Percentiles rank a stretch among this genome's conserved stretches.
Evolutionary conservation across 441 rosid species (phyloP).

Genomic region (Erodium trifolium): DNA sequence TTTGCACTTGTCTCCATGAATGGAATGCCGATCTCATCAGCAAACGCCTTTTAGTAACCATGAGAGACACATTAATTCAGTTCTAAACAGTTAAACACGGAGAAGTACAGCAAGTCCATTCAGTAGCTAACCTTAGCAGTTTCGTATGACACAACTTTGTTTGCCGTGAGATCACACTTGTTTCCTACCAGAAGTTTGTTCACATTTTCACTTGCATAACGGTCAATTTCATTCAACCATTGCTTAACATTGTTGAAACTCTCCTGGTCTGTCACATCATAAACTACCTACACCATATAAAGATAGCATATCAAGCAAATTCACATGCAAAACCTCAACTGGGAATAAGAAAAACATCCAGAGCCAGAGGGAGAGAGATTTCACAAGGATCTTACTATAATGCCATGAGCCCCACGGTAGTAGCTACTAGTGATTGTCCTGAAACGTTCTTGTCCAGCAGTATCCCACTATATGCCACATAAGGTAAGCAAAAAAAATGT

Average conservation of each 20-base stretch:
- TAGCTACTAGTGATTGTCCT: slow-evolving; percentile 69
- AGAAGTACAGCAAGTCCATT: too few species aligned
- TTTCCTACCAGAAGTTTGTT: slow-evolving; percentile 79
- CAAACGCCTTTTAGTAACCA: slow-evolving; percentile 43
- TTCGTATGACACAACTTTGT: slow-evolving; percentile 62
- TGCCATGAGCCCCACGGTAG: slow-evolving; percentile 65
- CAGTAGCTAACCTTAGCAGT: slow-evolving; percentile 53
- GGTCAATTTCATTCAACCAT: slow-evolving; percentile 74
- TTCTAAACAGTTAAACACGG: too few species aligned
- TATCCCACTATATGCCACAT: slow-evolving; percentile 48
- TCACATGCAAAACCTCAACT: too few species aligned
- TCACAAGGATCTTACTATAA: slow-evolving; percentile 29
- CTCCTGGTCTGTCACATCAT: slow-evolving; percentile 48
- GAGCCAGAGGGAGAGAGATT: too few species aligned
- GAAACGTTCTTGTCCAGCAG: slow-evolving; percentile 72
- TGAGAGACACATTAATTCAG: too few species aligned
- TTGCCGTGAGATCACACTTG: slow-evolving; percentile 67
- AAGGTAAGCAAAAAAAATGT: neutral
- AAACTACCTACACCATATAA: slow-evolving; percentile 42
- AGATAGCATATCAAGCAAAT: too few species aligned
- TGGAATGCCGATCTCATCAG: slow-evolving; percentile 77
- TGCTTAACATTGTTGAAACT: slow-evolving; percentile 49
- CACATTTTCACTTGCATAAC: slow-evolving; percentile 74
- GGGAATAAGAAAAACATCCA: too few species aligned
- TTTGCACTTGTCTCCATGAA: slow-evolving; percentile 78